Conservation (phyloP, 202 grass and related monocot genomes). For the Zizania palustris region DNA sequence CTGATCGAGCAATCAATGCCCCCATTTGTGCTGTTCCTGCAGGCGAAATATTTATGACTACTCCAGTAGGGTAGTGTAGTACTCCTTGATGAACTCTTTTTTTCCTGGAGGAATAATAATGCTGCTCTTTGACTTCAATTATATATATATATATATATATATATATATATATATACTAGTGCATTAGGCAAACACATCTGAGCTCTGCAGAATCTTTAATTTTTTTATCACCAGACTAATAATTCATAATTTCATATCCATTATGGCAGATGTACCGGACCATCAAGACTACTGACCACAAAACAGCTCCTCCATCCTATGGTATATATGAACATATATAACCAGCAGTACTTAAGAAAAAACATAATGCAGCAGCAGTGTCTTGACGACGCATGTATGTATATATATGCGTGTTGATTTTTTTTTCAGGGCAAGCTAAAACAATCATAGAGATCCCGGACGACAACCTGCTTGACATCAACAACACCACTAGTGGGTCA, state of each 20-base stretch:
- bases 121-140: constrained; percentile 28
- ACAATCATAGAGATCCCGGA: constrained; percentile 60
- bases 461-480: constrained; percentile 57
- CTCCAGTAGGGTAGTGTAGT: neutral
- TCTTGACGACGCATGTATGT: too few species aligned
- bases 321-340: constrained; percentile 20
- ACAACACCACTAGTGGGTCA: constrained; percentile 64
- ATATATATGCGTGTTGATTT: neutral
- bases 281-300: constrained; percentile 87
- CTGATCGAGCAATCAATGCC: constrained; percentile 53
- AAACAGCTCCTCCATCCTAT: constrained; percentile 49
- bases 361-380: neutral
- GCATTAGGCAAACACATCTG: neutral
- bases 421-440: constrained; percentile 69
- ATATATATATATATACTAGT: too few species aligned
- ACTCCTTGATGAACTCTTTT: neutral
- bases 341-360: neutral
- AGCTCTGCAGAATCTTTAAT: neutral
- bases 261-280: constrained; percentile 94
- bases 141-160: too few species aligned
- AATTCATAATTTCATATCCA: too few species aligned
- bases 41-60: constrained; percentile 36
- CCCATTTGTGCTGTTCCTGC: constrained; percentile 39
- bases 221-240: too few species aligned
- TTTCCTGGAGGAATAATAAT: too few species aligned